Conservation (phyloP, 257 asterid species). For the Lycium barbarum region DNA sequence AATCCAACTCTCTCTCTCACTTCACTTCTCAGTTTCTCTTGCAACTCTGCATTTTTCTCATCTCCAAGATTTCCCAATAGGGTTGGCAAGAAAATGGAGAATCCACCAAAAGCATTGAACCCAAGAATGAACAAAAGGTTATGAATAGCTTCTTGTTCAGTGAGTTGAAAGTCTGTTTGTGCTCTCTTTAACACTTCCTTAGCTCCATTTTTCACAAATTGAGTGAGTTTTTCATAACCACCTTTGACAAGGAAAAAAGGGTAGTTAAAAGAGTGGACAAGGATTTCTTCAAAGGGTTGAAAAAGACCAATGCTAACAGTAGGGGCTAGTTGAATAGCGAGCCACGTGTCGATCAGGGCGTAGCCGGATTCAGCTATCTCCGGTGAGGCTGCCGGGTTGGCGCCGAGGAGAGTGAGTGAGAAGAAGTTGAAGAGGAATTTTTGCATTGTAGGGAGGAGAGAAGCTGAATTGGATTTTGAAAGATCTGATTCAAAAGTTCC, state of each 20-base stretch:
- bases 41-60: slow-evolving; percentile 45
- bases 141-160: slow-evolving; percentile 70
- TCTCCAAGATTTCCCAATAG: slow-evolving; percentile 54
- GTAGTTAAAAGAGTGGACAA: slow-evolving; percentile 80
- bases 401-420: slow-evolving; percentile 61
- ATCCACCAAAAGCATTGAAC: slow-evolving; percentile 92
- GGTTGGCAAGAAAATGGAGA: slow-evolving; percentile 48
- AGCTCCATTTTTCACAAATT: slow-evolving; percentile 59
- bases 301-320: slow-evolving; percentile 48
- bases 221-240: slow-evolving; percentile 63
- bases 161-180: slow-evolving; percentile 60
- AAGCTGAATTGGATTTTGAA: slow-evolving; percentile 46
- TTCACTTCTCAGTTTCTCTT: slow-evolving; percentile 59
- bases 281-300: slow-evolving; percentile 80
- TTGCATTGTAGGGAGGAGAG: slow-evolving; percentile 51
- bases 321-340: slow-evolving; percentile 77
- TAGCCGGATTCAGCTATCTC: slow-evolving; percentile 61
- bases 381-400: slow-evolving; percentile 59
- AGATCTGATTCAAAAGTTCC: slow-evolving; percentile 58
- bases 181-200: slow-evolving; percentile 53
- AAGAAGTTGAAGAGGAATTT: slow-evolving; percentile 83
- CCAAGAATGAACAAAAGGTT: slow-evolving; percentile 78
- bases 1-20: slow-evolving; percentile 54
- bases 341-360: slow-evolving; percentile 69
- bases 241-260: slow-evolving; percentile 71